phyloP scores from a whole-genome alignment of 73 alveolate species.

The Paramecium tetraurelia region DNA sequence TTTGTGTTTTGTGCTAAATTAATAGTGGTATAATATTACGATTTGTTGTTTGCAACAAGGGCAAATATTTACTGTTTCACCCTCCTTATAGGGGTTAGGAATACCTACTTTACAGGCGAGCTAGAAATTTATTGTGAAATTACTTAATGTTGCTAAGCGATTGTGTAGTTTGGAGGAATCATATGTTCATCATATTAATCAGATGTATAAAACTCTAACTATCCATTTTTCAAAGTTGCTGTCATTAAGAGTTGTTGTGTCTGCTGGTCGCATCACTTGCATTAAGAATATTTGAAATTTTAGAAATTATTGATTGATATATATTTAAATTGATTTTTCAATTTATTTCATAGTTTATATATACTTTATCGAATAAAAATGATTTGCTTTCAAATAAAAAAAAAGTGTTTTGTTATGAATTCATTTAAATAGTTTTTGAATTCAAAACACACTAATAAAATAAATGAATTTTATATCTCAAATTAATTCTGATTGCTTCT shows the following conservation, averaged over 20 bases:
- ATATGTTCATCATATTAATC: background rate
- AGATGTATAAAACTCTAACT: background rate
- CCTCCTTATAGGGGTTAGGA: conserved; percentile 28
- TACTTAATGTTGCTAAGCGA: conserved; percentile 44
- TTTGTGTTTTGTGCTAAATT: conserved; percentile 4
- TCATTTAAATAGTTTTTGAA: no score
- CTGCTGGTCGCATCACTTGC: background rate
- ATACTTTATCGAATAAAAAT: background rate
- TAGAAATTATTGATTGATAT: background rate
- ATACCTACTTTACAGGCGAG: conserved; percentile 49
- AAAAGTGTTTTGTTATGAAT: background rate
- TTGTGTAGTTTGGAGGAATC: conserved; percentile 36
- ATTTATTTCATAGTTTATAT: background rate
- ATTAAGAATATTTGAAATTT: background rate
- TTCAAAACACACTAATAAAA: background rate
- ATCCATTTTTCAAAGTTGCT: background rate
- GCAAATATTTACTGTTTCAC: background rate
- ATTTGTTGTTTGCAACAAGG: conserved; percentile 48
- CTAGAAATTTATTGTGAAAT: background rate
- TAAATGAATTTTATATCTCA: background rate
- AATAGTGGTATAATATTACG: background rate
- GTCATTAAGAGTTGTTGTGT: background rate
- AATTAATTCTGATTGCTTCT: background rate
- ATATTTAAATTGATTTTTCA: background rate
- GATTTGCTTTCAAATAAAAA: background rate